phyloP scores from a whole-genome alignment of 2,329 filamentous ascomycete genomes.

The Leptographium radiaticola region DNA sequence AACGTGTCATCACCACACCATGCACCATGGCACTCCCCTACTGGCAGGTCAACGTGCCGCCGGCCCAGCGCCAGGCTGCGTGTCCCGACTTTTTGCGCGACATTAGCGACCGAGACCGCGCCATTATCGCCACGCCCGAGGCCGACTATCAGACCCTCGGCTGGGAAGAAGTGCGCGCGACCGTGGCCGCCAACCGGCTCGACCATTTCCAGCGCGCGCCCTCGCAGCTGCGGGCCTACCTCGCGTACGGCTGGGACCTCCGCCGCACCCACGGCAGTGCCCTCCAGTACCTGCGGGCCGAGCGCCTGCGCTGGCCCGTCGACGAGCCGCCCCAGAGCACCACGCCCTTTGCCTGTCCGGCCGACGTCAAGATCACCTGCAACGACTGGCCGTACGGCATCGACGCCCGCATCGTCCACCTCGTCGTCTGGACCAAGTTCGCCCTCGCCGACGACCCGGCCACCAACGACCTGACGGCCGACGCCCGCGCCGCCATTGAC shows the following conservation, averaged over 20 bases:
- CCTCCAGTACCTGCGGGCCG: slow-evolving; percentile 58
- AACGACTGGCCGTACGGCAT: slow-evolving; percentile 96
- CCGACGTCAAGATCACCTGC: slow-evolving; percentile 60
- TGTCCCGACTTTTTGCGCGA: slow-evolving; percentile 61
- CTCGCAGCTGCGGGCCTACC: slow-evolving; percentile 65
- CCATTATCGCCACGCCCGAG: slow-evolving; percentile 60
- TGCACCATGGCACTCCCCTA: slow-evolving; percentile 36
- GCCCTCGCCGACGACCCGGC: slow-evolving; percentile 52
- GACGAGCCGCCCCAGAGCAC: slow-evolving; percentile 22
- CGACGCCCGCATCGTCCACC: slow-evolving; percentile 62
- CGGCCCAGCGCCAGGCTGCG: slow-evolving; percentile 42
- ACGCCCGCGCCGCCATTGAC: slow-evolving; percentile 52
- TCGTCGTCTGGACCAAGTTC: slow-evolving; percentile 93
- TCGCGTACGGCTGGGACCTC: slow-evolving; percentile 53
- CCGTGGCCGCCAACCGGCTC: slow-evolving; percentile 54
- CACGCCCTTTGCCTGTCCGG: slow-evolving; percentile 29
- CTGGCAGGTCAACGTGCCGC: slow-evolving; percentile 73
- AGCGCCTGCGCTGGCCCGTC: slow-evolving; percentile 57
- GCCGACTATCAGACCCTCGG: slow-evolving; percentile 44
- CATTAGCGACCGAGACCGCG: slow-evolving; percentile 52
- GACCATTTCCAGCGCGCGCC: slow-evolving; percentile 66
- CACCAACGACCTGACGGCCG: slow-evolving; percentile 54
- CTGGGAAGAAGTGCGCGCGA: slow-evolving; percentile 56
- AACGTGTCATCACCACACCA: not conserved
- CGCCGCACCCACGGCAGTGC: slow-evolving; percentile 60